Evolutionary conservation across 768 basidiomycete genomes (phyloP).

Genomic region (Auricularia auricula-judae): DNA sequence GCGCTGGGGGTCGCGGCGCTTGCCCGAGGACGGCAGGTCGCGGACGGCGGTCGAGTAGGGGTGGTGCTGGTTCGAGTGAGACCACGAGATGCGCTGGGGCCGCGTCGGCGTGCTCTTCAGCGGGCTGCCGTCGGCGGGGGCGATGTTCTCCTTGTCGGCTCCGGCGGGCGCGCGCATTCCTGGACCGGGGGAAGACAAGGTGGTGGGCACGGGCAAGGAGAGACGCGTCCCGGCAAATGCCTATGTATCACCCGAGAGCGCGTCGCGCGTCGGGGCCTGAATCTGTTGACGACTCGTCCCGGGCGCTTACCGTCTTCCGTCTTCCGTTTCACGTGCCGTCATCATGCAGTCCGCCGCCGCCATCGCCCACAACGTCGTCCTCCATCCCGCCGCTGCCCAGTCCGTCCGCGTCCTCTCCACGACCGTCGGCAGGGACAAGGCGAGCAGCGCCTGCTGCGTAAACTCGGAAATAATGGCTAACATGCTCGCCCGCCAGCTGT

Average conservation of each 20-base stretch:
- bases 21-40: conserved; percentile 5
- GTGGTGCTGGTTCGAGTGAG: conserved; percentile 39
- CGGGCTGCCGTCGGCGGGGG: conserved; percentile 13
- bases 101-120: conserved; percentile 9
- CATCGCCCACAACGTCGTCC: conserved; percentile 44
- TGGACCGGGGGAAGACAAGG: not conserved
- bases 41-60: conserved; percentile 8
- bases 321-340: not conserved
- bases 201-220: too few relatives aligned
- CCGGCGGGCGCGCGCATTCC: not conserved
- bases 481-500: conserved; percentile 39
- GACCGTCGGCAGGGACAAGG: conserved; percentile 89
- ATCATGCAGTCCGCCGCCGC: conserved; percentile 4
- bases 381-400: conserved; percentile 74
- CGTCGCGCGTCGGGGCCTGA: not conserved
- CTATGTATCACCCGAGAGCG: not conserved
- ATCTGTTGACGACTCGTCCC: not conserved
- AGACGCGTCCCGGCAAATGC: too few relatives aligned
- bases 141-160: conserved; percentile 36
- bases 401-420: conserved; percentile 67
- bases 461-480: conserved; percentile 2
- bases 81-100: conserved; percentile 37
- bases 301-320: not conserved
- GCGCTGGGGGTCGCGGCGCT: conserved; percentile 29
- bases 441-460: conserved; percentile 14